Conservation (phyloP, 345 rosid species). For the Ceriops decandra region DNA sequence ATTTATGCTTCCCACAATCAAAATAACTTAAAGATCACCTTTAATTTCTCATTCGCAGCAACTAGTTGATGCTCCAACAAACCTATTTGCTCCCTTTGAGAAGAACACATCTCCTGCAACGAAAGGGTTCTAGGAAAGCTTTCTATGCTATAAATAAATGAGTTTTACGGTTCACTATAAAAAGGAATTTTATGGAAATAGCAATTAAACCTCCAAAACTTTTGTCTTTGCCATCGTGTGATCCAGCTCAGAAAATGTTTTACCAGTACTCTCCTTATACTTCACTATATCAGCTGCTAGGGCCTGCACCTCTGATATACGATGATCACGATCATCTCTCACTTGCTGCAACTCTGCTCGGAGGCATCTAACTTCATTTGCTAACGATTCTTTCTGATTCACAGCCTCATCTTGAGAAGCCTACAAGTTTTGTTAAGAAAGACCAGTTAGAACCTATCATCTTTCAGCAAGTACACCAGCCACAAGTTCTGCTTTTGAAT, state of each 20-base stretch:
- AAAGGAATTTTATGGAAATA: too few relatives aligned
- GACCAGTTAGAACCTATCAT: not conserved
- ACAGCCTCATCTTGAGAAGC: constrained; percentile 71
- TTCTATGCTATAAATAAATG: not conserved
- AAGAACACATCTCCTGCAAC: constrained; percentile 70
- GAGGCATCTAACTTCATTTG: constrained; percentile 60
- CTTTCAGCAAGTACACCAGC: too few relatives aligned
- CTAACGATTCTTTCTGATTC: constrained; percentile 56
- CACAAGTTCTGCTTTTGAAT: not conserved
- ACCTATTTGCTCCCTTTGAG: constrained; percentile 66
- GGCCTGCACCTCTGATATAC: constrained; percentile 48
- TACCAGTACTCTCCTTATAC: constrained; percentile 67
- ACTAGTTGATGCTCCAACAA: constrained; percentile 56
- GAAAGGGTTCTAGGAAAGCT: constrained; percentile 9
- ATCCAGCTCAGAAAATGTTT: constrained; percentile 63
- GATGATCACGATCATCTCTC: constrained; percentile 85
- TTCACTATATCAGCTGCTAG: constrained; percentile 52
- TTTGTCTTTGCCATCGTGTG: constrained; percentile 51
- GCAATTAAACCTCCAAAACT: constrained; percentile 67
- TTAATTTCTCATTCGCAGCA: constrained; percentile 69
- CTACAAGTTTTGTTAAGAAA: constrained; percentile 27
- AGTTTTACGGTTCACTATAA: too few relatives aligned
- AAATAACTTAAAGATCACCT: constrained; percentile 37
- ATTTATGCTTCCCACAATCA: too few relatives aligned
- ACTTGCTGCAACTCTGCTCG: constrained; percentile 74